A percentile compares a stretch with the other conserved stretches of the same genome.
Evolutionary conservation across 176 grass and related monocot genomes (phyloP).

Genomic region (Zea mays): Zm-B73-REFERENCE-NAM-5.0 NC_050105.1:131921001-131921500

Average conservation of each 20-base stretch:
- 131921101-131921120: constrained; percentile 95
- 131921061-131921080: constrained; percentile 98
- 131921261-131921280: constrained; percentile 81
- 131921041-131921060: constrained; percentile 91
- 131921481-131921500: constrained; percentile 96
- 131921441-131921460: constrained; percentile 99
- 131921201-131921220: constrained; percentile 93
- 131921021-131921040: constrained; percentile 93
- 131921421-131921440: constrained; percentile 92
- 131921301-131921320: constrained; percentile 90
- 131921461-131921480: constrained; percentile 95
- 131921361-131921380: constrained; percentile 89
- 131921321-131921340: constrained; percentile 89
- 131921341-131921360: constrained; percentile 91
- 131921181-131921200: constrained; percentile 93
- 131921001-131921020: constrained; percentile 95
- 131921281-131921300: constrained; percentile 74
- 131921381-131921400: constrained; percentile 91
- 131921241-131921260: constrained; percentile 93
- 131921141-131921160: constrained; percentile 78
- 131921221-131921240: constrained; percentile 92
- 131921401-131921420: constrained; percentile 85
- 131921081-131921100: constrained; percentile 91
- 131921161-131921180: constrained; percentile 84
- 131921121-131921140: constrained; percentile 93